Conservation (phyloP, 768 basidiomycete genomes). For the Tricholoma bakamatsutake region DNA sequence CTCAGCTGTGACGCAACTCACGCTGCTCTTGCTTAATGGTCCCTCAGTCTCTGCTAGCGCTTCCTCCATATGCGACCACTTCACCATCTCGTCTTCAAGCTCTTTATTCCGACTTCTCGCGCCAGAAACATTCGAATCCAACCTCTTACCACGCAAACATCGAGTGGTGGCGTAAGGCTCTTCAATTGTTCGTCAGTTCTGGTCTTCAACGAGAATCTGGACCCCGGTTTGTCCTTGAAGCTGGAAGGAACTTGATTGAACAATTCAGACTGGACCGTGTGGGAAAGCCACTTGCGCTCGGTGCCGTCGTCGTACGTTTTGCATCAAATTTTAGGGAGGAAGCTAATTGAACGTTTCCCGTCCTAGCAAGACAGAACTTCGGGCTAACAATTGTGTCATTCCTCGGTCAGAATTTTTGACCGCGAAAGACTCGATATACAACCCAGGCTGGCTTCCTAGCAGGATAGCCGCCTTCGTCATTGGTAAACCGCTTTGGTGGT, state of each 20-base stretch:
- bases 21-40: background rate
- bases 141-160: conserved; percentile 75
- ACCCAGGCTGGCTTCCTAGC: conserved; percentile 61
- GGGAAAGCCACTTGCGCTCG: conserved; percentile 71
- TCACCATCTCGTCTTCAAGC: conserved; percentile 61
- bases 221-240: conserved; percentile 59
- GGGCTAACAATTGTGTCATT: conserved; percentile 37
- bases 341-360: conserved; percentile 18
- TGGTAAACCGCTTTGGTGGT: conserved; percentile 84
- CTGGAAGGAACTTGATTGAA: conserved; percentile 48
- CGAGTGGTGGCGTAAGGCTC: conserved; percentile 79
- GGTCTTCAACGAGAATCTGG: conserved; percentile 42
- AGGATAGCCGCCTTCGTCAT: conserved; percentile 68
- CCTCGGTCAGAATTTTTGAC: conserved; percentile 49
- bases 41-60: conserved; percentile 17
- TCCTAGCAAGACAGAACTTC: conserved; percentile 69
- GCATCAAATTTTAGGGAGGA: background rate
- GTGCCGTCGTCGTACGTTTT: conserved; percentile 65
- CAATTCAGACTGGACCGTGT: conserved; percentile 57
- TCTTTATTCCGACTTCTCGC: conserved; percentile 82
- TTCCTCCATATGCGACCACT: conserved; percentile 42
- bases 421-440: conserved; percentile 56
- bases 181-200: conserved; percentile 53
- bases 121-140: conserved; percentile 81
- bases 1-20: background rate